phyloP scores from a whole-genome alignment of 148 eudicot species.

The Rhododendron molle region DNA sequence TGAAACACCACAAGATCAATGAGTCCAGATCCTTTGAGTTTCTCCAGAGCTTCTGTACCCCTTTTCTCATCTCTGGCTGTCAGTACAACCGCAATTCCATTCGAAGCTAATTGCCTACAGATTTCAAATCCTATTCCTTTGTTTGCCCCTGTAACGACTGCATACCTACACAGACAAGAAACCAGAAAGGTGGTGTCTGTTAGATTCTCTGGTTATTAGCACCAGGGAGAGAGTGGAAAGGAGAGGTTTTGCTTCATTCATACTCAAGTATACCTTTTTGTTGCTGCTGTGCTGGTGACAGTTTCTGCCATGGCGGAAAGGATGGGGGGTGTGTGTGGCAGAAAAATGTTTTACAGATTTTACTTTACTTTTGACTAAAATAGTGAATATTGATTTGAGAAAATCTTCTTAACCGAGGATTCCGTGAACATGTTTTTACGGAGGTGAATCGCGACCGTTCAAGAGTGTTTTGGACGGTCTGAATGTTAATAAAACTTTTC shows the following conservation, averaged over 20 bases:
- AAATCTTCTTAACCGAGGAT: no score
- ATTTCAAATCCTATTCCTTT: slow-evolving; percentile 22
- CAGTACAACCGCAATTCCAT: slow-evolving; percentile 15
- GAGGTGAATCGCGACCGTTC: no score
- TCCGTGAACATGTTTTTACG: no score
- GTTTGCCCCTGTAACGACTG: slow-evolving; percentile 18
- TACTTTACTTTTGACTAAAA: no score
- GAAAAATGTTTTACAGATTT: no score
- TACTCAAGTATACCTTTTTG: not conserved
- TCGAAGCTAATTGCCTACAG: slow-evolving; percentile 20
- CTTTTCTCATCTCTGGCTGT: slow-evolving; percentile 24
- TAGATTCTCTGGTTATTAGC: not conserved
- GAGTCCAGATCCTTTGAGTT: slow-evolving; percentile 17
- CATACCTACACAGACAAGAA: slow-evolving; percentile 7
- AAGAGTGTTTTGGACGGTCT: no score
- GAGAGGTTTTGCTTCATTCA: no score
- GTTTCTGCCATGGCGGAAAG: not conserved
- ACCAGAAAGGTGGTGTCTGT: not conserved
- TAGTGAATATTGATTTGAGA: no score
- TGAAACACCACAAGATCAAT: slow-evolving; percentile 16
- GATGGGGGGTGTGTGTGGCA: not conserved
- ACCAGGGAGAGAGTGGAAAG: not conserved
- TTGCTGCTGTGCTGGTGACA: not conserved
- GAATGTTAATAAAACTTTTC: no score
- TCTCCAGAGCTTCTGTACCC: slow-evolving; percentile 31